Evolutionary conservation across 129 eudicot genomes (phyloP).

Genomic region (Saposhnikovia divaricata): DNA sequence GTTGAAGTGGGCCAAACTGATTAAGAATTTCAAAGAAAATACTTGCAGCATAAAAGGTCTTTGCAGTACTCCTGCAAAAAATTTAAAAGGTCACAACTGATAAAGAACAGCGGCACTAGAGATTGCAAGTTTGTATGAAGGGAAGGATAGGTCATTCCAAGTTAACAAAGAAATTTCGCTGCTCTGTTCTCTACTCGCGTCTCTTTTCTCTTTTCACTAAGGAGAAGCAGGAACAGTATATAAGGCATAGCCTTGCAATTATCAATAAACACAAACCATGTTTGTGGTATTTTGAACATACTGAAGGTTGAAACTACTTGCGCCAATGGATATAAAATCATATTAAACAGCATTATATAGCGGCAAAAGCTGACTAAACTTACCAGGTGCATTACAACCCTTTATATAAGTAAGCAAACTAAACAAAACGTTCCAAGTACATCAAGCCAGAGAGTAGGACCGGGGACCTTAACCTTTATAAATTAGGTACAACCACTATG

Average conservation of each 20-base stretch:
- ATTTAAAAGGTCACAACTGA: background rate
- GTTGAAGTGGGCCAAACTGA: slow-evolving; percentile 80
- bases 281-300: background rate
- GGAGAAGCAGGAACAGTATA: background rate
- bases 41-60: slow-evolving; percentile 95
- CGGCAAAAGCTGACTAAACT: background rate
- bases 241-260: too few relatives aligned
- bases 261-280: background rate
- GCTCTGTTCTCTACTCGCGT: background rate
- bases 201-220: background rate
- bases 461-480: background rate
- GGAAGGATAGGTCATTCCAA: background rate
- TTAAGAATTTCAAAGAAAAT: slow-evolving; percentile 92
- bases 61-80: slow-evolving; percentile 75
- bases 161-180: background rate
- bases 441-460: background rate
- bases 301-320: background rate
- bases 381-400: background rate
- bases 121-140: background rate
- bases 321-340: background rate
- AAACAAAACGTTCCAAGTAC: background rate
- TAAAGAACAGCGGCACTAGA: background rate
- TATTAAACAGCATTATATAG: background rate
- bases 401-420: background rate
- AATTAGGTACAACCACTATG: background rate